Percentiles rank a stretch among this genome's conserved stretches.
Conservation (phyloP, 176 grass and related monocot species). For the Hyparrhenia diplandra region DNA sequence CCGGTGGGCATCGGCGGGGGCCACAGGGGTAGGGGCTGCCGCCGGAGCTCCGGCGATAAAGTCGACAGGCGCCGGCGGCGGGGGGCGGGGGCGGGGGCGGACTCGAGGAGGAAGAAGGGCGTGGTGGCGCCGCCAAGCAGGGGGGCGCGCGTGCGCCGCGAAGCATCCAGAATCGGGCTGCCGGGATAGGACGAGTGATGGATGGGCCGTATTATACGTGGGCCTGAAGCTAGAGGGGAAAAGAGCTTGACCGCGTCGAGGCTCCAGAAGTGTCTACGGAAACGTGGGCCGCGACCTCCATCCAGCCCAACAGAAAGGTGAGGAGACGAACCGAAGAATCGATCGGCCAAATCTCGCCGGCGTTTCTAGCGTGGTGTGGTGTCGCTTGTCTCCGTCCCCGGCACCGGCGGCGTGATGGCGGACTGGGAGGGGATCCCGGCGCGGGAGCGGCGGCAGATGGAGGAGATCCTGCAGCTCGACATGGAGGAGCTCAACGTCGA, state of each 20-base stretch:
- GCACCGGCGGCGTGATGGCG: constrained; percentile 40
- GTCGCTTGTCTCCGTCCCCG: constrained; percentile 3
- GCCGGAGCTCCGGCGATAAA: too few relatives aligned
- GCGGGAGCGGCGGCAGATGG: constrained; percentile 74
- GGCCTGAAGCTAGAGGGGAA: neutral
- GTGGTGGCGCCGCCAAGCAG: too few relatives aligned
- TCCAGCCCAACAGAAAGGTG: neutral
- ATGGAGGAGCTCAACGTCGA: constrained; percentile 83
- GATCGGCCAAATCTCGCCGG: neutral
- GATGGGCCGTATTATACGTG: neutral
- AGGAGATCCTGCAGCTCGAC: constrained; percentile 82
- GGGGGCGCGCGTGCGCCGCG: too few relatives aligned
- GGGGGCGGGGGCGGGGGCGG: too few relatives aligned
- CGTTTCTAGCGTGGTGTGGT: constrained; percentile 17
- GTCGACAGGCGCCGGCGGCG: too few relatives aligned
- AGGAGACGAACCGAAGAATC: neutral
- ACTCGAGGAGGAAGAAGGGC: too few relatives aligned
- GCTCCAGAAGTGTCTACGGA: neutral
- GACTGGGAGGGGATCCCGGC: constrained; percentile 47
- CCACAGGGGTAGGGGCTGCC: too few relatives aligned
- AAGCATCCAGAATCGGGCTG: too few relatives aligned
- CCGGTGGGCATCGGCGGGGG: too few relatives aligned
- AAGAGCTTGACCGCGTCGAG: neutral
- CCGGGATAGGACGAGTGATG: neutral
- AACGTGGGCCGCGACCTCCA: neutral